A percentile compares a stretch with the other conserved stretches of the same genome.
These are phyloP conservation scores for Myrmaecium sp. DNA, from an alignment of 2,329 filamentous ascomycete genomes.

Conservation along the genomic window DNA sequence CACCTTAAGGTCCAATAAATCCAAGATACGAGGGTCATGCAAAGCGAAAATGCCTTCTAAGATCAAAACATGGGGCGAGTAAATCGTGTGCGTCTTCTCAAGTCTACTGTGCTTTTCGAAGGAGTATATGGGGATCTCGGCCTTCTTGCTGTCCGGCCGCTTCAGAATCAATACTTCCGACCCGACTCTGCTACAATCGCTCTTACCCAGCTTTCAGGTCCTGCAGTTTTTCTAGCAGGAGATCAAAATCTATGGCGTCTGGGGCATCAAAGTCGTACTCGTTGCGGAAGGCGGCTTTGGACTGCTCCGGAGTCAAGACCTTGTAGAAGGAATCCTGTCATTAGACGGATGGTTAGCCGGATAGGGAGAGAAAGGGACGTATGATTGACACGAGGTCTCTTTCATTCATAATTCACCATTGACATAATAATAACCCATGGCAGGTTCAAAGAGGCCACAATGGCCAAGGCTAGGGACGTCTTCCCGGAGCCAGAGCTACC, in stretches of 20 bases:
- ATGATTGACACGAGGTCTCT: constrained; percentile 1
- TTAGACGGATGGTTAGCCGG: constrained; percentile 6
- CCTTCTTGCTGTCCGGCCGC: constrained; percentile 37
- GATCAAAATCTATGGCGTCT: constrained; percentile 86
- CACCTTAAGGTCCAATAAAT: constrained; percentile 81
- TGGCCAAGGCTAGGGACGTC: constrained; percentile 82
- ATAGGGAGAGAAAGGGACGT: background rate
- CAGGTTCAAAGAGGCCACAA: constrained; percentile 74
- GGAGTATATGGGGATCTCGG: constrained; percentile 88
- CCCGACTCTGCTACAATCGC: background rate
- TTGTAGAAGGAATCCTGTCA: constrained; percentile 92
- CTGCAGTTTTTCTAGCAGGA: constrained; percentile 58
- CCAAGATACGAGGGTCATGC: constrained; percentile 70
- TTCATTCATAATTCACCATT: constrained; percentile 44
- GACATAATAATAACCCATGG: constrained; percentile 97
- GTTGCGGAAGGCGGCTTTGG: constrained; percentile 65
- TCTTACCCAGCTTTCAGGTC: constrained; percentile 83
- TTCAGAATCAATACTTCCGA: background rate
- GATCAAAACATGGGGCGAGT: constrained; percentile 90
- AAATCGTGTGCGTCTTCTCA: constrained; percentile 68
- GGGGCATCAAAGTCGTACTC: constrained; percentile 95
- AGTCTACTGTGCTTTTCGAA: constrained; percentile 80
- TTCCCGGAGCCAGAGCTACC: constrained; percentile 93
- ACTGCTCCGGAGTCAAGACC: constrained; percentile 62
- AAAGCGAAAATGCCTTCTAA: constrained; percentile 92